Percentiles rank a stretch among this genome's conserved stretches.
These are phyloP conservation scores for Echites panduratus DNA, from an alignment of 257 asterid genomes.

Conservation along the genomic window DNA sequence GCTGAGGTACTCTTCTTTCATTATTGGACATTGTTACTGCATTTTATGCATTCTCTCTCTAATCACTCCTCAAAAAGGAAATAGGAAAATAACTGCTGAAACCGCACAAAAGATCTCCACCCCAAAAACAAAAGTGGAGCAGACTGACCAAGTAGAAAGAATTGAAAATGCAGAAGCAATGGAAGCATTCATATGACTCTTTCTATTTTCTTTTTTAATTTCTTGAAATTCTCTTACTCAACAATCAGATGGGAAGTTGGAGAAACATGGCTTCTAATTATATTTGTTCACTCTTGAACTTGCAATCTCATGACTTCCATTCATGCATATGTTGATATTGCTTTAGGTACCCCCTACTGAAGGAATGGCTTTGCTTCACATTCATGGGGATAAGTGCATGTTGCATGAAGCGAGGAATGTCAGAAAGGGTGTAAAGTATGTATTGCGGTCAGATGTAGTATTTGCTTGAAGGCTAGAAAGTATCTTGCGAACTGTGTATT, in stretches of 20 bases:
- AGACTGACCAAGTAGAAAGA: neutral
- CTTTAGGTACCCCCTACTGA: constrained; percentile 72
- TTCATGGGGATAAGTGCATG: constrained; percentile 92
- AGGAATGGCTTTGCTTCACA: constrained; percentile 91
- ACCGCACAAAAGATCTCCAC: neutral
- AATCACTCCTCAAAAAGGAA: neutral
- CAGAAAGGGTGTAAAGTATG: constrained; percentile 71
- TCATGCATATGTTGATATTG: neutral
- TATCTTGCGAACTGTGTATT: neutral
- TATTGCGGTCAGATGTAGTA: constrained; percentile 76
- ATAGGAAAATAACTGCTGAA: neutral
- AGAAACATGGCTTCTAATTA: neutral
- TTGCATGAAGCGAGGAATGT: constrained; percentile 85
- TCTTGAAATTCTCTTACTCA: neutral
- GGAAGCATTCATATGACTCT: too few species aligned
- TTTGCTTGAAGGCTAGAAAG: constrained; percentile 37
- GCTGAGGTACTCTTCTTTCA: constrained; percentile 64
- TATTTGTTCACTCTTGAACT: neutral
- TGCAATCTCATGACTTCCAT: neutral
- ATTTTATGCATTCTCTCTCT: neutral
- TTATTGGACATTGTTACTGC: neutral
- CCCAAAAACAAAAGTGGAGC: neutral
- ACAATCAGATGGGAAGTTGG: neutral
- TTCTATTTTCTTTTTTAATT: neutral
- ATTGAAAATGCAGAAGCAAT: neutral